Conservation (phyloP, 495 filamentous ascomycete genomes). For the Penicillium fimorum region DNA sequence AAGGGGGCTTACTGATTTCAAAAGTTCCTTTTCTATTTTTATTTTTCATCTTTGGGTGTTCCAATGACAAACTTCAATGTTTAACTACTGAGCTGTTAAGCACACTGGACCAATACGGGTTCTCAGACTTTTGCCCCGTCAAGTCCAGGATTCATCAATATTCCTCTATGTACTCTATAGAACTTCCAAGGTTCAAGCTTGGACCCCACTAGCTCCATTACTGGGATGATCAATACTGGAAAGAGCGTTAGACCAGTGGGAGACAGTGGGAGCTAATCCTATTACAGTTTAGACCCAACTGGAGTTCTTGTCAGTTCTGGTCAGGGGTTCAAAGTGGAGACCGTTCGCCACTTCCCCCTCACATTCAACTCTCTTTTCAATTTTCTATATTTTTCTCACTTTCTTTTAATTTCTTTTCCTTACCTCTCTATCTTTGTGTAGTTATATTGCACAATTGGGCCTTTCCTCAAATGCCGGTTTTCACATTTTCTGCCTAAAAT, state of each 20-base stretch:
- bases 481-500: slow-evolving; percentile 20
- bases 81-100: background rate
- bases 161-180: too few relatives aligned
- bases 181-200: background rate
- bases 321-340: slow-evolving; percentile 17
- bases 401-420: slow-evolving; percentile 6
- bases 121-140: too few relatives aligned
- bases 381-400: slow-evolving; percentile 11
- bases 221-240: slow-evolving; percentile 14
- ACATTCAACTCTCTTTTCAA: slow-evolving; percentile 14
- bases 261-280: background rate
- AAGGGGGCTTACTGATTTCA: background rate
- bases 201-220: slow-evolving; percentile 6
- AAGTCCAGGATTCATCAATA: too few relatives aligned
- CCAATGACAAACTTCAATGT: background rate
- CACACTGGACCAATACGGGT: too few relatives aligned
- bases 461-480: slow-evolving; percentile 22
- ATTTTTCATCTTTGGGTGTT: background rate
- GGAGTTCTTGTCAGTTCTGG: slow-evolving; percentile 7
- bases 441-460: too few relatives aligned
- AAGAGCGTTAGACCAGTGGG: slow-evolving; percentile 9
- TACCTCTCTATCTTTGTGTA: slow-evolving; percentile 9
- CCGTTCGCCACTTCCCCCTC: slow-evolving; percentile 17
- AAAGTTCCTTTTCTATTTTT: background rate
- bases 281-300: background rate